Base-by-base conservation (phyloP, 2,329 filamentous ascomycete species). In the Clarireedia monteithiana region DNA sequence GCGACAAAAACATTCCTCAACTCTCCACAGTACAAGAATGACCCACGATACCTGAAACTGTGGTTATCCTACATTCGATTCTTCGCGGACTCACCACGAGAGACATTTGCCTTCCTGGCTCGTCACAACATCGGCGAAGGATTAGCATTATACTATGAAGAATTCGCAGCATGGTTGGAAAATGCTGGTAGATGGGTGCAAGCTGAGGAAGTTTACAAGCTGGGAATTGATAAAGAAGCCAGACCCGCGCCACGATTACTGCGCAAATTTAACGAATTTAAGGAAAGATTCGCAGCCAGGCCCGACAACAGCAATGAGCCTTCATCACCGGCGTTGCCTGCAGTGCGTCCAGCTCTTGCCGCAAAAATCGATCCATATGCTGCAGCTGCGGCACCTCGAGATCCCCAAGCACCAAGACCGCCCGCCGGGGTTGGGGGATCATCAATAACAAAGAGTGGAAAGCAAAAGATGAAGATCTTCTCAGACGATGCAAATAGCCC, bases 41-140 rank as follows among this genome's bases (percentile, higher is more conserved):
- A 99, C 68, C 89, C 91, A 2, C 81, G 94, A 64, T 99, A 99
- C 70, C 74, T 99, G 56, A 92, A 89, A 70, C 71, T 99, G 50
- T 99, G 94, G 94, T 77, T 97, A 30, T 85, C 91, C 67, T 99
- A 97, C 71, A 95, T 97, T 66, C 81, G 86, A 51, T 83, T 96
- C 65, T 97, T 97, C 73, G 88, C 89, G 4, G 94, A 97, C 69
- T 79, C 89, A n/a, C 91, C 92, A 2, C 85, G 92, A 52, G 94
- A 99, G 72, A 90, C 88, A 0, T 99, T 91, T 69, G 84, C 94
- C 48, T 99, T 95, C 68, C 78, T 99, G 38, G 86, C 92, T 12
- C 87, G 91, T 50, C 91, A 99, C 68, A 80, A 79, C 60, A 89
- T 99, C 58, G 94, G 92, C 59, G 91, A 96, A 67, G 77, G 79